Evolutionary conservation across 805 yeast genomes (phyloP), one percentile per base, ranked within the genome.

Genomic region (Naumovozyma dairenensis): DNA sequence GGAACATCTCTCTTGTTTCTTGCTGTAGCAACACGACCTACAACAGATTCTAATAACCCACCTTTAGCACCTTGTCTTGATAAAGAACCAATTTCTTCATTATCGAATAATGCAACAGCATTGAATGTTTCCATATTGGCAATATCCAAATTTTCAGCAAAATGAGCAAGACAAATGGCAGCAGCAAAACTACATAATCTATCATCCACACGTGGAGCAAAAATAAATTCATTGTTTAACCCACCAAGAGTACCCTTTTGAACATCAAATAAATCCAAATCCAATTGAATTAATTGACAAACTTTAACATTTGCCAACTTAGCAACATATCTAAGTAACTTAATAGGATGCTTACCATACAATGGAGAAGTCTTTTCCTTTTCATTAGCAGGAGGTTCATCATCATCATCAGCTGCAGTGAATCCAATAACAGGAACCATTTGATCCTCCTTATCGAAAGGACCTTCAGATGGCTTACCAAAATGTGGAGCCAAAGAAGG

Each of bases 401-500:
- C 64, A 5, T 49, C 43, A 3, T 42, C 46, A n/a, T 46, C 59
- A 8, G 45, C 51, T 14, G 57, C 53, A 24, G 54, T 55, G 44
- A 66, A 79, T 0, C 86, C 94, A 34, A 80, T 63, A 10, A 85
- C 74, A 1, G 95, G 95, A 14, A 82, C 81, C 33, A 80, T 76
- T 49, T 77, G 74, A 18, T 80, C 79, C 55, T 84, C 94, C 35
- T 62, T 64, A 60, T 85, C 82, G 61, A 78, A 81, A 5, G 87
- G 87, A 6, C 79, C 79, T 16, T 59, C 49, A 2, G 85, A 67
- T 5, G 77, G 77, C 2, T 65, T 62, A 30, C 94, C 94, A 55
- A 84, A 85, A 61, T 84, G 94, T 3, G 87, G 87, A 5, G 94
- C 94, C 51, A 85, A 65, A 2, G 89, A 71, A 4, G 94, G 93